These are phyloP conservation scores for Prinsepia uniflora DNA, from an alignment of 306 rosid species.

Conservation along the genomic window DNA sequence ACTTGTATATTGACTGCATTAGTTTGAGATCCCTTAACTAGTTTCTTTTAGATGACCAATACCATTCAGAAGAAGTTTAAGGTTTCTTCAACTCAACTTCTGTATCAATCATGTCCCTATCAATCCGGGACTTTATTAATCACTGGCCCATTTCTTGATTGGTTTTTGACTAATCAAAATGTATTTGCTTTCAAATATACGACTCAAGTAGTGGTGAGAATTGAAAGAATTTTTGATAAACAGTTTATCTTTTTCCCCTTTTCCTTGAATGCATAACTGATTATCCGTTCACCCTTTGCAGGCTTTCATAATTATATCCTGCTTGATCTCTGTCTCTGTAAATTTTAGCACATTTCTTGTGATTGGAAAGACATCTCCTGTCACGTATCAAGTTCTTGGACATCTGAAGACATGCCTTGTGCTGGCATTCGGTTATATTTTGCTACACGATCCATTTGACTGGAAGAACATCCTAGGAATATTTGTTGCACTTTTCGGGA, in stretches of 20 bases:
- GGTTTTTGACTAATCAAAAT: conserved; percentile 63
- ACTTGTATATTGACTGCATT: background rate
- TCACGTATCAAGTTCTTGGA: conserved; percentile 96
- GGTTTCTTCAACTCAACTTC: conserved; percentile 97
- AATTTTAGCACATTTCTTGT: conserved; percentile 96
- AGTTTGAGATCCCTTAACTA: conserved; percentile 53
- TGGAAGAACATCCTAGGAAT: conserved; percentile 94
- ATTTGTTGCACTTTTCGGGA: conserved; percentile 70
- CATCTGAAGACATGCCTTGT: conserved; percentile 95
- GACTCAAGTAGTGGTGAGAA: conserved; percentile 87
- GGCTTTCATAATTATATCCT: conserved; percentile 78
- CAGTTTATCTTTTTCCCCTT: background rate
- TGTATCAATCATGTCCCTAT: conserved; percentile 89
- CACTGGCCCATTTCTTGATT: conserved; percentile 81
- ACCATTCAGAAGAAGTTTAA: conserved; percentile 91
- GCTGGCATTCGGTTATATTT: conserved; percentile 77
- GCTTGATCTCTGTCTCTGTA: conserved; percentile 91
- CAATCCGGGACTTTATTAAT: conserved; percentile 80
- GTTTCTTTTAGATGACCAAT: conserved; percentile 80
- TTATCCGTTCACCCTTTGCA: conserved; percentile 32
- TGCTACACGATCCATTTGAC: conserved; percentile 84
- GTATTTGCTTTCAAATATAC: conserved; percentile 86
- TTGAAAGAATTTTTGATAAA: conserved; percentile 1
- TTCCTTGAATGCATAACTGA: conserved; percentile 6
- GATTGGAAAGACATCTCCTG: conserved; percentile 94